These are phyloP conservation scores for Pseudogymnoascus sp. DNA, from an alignment of 2,329 filamentous ascomycete genomes.

Conservation along the genomic window DNA sequence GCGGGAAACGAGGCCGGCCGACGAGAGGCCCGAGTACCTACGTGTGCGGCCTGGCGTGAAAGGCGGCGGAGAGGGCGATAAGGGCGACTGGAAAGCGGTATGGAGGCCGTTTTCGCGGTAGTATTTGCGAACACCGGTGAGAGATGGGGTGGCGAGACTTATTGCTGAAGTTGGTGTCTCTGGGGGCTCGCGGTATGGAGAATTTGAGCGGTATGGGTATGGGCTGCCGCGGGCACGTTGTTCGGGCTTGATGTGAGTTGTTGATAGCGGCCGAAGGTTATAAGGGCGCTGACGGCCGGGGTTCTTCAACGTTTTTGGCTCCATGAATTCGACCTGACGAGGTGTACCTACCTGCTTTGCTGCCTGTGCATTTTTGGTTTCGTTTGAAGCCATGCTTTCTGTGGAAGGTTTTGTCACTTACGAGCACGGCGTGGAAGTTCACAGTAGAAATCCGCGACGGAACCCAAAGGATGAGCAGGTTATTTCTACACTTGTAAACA, in stretches of 20 bases:
- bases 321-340: neutral
- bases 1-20: neutral
- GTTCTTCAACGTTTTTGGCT: neutral
- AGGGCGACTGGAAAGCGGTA: neutral
- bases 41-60: neutral
- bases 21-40: neutral
- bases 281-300: neutral
- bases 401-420: neutral
- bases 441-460: neutral
- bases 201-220: neutral
- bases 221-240: neutral
- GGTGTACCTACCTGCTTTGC: neutral
- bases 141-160: neutral
- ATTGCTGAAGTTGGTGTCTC: constrained; percentile 1
- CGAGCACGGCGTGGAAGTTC: neutral
- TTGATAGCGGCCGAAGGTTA: constrained; percentile 9
- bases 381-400: constrained; percentile 4
- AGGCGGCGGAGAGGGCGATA: neutral
- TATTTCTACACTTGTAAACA: constrained; percentile 5
- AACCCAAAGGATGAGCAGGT: neutral
- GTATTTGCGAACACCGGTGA: neutral
- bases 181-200: neutral
- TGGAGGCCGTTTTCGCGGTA: constrained; percentile 9
- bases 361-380: neutral
- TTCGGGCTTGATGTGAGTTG: neutral